A percentile compares a stretch with the other conserved stretches of the same genome.
Conservation (phyloP, 176 grass and related monocot genomes). For the Triticum turgidum region DNA sequence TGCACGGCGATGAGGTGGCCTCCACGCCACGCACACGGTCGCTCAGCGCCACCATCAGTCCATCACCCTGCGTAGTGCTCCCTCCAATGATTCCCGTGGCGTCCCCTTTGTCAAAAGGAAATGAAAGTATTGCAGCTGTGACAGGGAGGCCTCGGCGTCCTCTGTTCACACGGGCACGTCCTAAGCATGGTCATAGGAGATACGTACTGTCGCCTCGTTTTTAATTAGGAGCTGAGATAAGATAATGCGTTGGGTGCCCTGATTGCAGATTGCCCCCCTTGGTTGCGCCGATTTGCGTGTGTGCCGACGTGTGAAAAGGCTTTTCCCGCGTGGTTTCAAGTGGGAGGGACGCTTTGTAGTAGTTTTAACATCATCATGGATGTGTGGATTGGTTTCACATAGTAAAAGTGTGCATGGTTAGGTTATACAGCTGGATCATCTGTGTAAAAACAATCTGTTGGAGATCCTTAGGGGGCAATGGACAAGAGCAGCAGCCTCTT, state of each 20-base stretch:
- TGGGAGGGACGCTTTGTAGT: background rate
- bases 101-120: conserved; percentile 28
- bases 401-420: background rate
- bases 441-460: background rate
- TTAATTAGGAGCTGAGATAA: background rate
- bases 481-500: background rate
- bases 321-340: background rate
- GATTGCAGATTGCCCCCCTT: background rate
- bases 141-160: background rate
- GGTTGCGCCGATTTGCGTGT: background rate
- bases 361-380: background rate
- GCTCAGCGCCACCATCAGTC: background rate
- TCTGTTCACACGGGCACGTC: conserved; percentile 38
- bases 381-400: background rate
- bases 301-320: background rate
- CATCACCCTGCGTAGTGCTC: background rate
- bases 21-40: background rate
- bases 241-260: background rate
- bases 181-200: background rate
- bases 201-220: no score
- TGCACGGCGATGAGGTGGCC: conserved; percentile 4
- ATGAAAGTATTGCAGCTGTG: background rate
- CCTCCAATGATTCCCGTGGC: background rate
- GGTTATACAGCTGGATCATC: background rate
- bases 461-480: background rate